phyloP scores from a whole-genome alignment of 352 stramenopile genomes.

The Phytophthora pistaciae region DNA sequence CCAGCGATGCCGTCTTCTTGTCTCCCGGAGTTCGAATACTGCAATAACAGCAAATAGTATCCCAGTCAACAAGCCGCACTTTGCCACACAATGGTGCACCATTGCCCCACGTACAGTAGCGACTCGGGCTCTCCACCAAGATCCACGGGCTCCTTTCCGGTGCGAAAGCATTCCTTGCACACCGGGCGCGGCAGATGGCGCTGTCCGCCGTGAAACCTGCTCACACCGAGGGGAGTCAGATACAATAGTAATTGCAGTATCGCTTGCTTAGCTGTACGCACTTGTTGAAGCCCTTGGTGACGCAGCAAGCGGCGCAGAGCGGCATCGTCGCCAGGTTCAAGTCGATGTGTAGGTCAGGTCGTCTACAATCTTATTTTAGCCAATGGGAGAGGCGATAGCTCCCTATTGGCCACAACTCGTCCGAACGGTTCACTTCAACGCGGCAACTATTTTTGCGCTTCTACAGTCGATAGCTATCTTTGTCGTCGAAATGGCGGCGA shows the following conservation, averaged over 20 bases:
- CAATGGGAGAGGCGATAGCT: constrained; percentile 7
- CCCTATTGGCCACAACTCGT: constrained; percentile 24
- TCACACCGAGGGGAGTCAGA: constrained; percentile 15
- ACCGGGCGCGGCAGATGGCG: constrained; percentile 56
- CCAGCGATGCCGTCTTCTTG: constrained; percentile 73
- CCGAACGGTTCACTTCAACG: constrained; percentile 12
- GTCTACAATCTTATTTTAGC: constrained; percentile 35
- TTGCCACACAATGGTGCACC: not conserved
- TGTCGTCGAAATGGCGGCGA: not conserved
- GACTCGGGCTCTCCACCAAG: constrained; percentile 40
- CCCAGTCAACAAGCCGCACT: not conserved
- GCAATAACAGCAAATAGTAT: constrained; percentile 1
- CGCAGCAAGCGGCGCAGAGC: constrained; percentile 73
- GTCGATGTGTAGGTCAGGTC: constrained; percentile 13
- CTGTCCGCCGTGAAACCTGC: constrained; percentile 71
- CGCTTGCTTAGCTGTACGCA: constrained; percentile 15
- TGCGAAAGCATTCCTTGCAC: constrained; percentile 82
- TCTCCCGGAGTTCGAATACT: constrained; percentile 31
- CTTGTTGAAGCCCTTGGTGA: constrained; percentile 87
- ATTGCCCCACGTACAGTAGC: constrained; percentile 20
- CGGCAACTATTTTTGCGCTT: constrained; percentile 22
- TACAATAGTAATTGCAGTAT: not conserved
- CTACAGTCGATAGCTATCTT: constrained; percentile 4
- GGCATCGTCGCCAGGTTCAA: constrained; percentile 56
- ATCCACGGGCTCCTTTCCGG: constrained; percentile 47